Evolutionary conservation across 2,329 filamentous ascomycete genomes (phyloP).

Genomic region (Cryoendolithus antarcticus): DNA sequence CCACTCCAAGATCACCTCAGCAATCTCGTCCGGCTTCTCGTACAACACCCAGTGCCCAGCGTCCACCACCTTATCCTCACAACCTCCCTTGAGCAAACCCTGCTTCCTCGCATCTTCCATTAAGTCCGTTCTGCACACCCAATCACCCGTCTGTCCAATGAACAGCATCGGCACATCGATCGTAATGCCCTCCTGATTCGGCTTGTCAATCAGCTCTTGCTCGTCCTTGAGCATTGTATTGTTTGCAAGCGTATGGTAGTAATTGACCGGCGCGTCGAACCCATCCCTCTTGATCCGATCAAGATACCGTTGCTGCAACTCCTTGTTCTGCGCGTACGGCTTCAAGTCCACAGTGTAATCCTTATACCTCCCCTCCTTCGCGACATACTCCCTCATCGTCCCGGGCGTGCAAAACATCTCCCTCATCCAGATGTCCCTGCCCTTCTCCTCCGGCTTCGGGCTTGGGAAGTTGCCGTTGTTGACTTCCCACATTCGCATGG

Average conservation of each 20-base stretch:
- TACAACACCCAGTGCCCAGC: conserved; percentile 25
- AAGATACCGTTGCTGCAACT: conserved; percentile 23
- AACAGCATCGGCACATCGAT: conserved; percentile 28
- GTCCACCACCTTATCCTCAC: conserved; percentile 21
- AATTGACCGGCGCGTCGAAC: conserved; percentile 25
- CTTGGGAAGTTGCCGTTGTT: conserved; percentile 10
- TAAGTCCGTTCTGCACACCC: conserved; percentile 22
- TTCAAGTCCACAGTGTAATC: conserved; percentile 17
- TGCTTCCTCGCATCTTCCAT: conserved; percentile 18
- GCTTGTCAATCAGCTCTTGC: conserved; percentile 11
- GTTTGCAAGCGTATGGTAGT: conserved; percentile 23
- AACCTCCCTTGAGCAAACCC: conserved; percentile 20
- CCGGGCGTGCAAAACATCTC: conserved; percentile 27
- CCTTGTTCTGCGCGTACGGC: conserved; percentile 20
- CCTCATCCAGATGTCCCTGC: conserved; percentile 21
- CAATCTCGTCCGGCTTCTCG: conserved; percentile 23
- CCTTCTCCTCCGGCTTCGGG: conserved; percentile 11
- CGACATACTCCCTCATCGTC: conserved; percentile 22
- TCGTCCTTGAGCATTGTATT: conserved; percentile 19
- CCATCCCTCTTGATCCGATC: conserved; percentile 24
- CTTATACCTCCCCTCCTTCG: conserved; percentile 10
- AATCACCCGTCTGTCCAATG: conserved; percentile 22
- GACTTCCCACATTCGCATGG: conserved; percentile 10
- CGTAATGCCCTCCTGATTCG: conserved; percentile 17
- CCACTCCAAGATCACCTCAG: conserved; percentile 7